phyloP scores from a whole-genome alignment of 176 grass and related monocot species.

The Aechmea fasciata region DNA sequence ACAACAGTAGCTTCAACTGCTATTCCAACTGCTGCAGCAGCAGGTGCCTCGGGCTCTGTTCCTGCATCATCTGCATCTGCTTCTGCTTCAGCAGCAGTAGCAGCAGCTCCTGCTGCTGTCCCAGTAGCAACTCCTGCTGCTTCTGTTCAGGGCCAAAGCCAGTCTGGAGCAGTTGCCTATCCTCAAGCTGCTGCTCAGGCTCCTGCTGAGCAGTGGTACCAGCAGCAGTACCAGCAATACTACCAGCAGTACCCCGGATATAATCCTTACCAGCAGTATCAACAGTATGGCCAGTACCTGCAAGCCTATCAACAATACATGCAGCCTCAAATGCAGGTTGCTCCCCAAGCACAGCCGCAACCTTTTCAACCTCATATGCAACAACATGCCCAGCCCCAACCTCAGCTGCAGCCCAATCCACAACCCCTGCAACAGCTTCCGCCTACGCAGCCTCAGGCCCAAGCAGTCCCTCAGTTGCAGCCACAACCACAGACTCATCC shows the following conservation, averaged over 20 bases:
- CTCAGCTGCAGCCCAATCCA: slow-evolving; percentile 35
- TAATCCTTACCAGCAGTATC: slow-evolving; percentile 66
- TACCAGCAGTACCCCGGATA: slow-evolving; percentile 77
- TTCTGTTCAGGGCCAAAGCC: slow-evolving; percentile 31
- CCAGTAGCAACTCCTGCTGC: slow-evolving; percentile 21
- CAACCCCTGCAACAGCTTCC: slow-evolving; percentile 24
- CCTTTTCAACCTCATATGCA: slow-evolving; percentile 5
- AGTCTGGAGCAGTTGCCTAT: slow-evolving; percentile 11
- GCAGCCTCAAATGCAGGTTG: slow-evolving; percentile 41
- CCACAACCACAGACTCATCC: slow-evolving; percentile 4
- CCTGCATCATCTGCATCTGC: slow-evolving; percentile 11
- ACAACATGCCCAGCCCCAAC: slow-evolving; percentile 28
- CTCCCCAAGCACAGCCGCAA: slow-evolving; percentile 37
- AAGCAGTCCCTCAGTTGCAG: slow-evolving; percentile 26
- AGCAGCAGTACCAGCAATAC: slow-evolving; percentile 76
- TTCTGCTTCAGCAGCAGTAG: slow-evolving; percentile 15
- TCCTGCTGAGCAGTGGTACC: slow-evolving; percentile 60
- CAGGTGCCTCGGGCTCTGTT: neutral
- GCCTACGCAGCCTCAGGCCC: slow-evolving; percentile 21
- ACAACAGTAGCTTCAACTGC: slow-evolving; percentile 10
- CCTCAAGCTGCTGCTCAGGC: slow-evolving; percentile 32
- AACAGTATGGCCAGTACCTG: slow-evolving; percentile 65
- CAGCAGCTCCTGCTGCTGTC: slow-evolving; percentile 8
- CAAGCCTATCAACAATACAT: slow-evolving; percentile 41
- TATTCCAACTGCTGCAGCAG: slow-evolving; percentile 19